Base-by-base conservation (phyloP, 352 stramenopile species). In the Phytophthora constricta region DNA sequence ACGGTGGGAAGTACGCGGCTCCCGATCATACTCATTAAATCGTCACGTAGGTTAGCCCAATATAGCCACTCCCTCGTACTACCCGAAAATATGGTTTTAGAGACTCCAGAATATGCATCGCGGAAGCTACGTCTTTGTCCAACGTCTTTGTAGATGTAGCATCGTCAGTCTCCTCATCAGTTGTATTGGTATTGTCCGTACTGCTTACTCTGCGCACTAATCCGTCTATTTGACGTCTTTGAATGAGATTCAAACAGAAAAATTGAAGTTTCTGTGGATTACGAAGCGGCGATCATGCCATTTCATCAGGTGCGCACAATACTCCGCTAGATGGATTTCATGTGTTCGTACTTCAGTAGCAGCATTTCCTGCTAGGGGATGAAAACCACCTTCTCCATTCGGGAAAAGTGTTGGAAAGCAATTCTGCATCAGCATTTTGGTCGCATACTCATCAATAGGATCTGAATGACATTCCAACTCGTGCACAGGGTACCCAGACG, bases 191-290 rank as follows among this genome's bases (percentile, higher is more conserved):
- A n/a, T 7, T 23, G 20, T 5, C 37, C 2, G n/a, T n/a, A n/a
- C n/a, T n/a, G n/a, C n/a, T n/a, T 48, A 39, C 37, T 26, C 10
- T 47, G n/a, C 50, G 22, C 2, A 53, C 53, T 0, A 72, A 17
- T 1, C 59, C 66, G 16, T 69, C 59, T 5, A 74, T 48, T 48
- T 74, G 58, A 0, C 65, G 54, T 0, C 65, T 9, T 25, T 73
- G 65, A 41, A 73, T 65, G 4, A 73, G 14, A 20, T 73, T 65
- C 28, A 73, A 22, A n/a, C 58, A 73, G 26, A 65, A 69, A 14
- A 73, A 65, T 73, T 73, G 54, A 73, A 73, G 0, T 39, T 68
- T 14, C 45, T 4, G 25, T 51, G 45, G 5, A 51, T 34, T 4
- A 51, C 45, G 14, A 34, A 33, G 8, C 45, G 19, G 13, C 45